phyloP scores from a whole-genome alignment of 2,329 filamentous ascomycete species.

The Sporothrix curviconia region DNA sequence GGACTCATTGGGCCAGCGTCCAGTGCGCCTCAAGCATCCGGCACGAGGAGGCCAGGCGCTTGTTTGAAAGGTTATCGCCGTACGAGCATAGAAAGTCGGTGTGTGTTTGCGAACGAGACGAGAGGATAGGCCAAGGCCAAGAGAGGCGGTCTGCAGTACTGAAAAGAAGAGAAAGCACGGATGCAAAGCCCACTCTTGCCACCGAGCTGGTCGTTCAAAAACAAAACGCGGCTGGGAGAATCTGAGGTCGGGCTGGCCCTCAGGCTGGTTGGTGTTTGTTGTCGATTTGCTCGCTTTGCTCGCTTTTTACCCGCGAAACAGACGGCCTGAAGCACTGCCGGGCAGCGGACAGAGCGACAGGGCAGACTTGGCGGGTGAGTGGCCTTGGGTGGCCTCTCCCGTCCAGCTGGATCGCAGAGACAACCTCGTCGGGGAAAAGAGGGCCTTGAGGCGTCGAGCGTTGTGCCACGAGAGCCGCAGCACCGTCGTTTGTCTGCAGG shows the following conservation, averaged over 20 bases:
- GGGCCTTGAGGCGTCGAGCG: not conserved
- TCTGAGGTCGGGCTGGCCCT: not conserved
- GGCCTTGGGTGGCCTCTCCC: conserved; percentile 2
- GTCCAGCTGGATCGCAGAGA: conserved; percentile 1
- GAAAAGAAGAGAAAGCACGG: conserved; percentile 16
- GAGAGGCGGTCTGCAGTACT: conserved; percentile 23
- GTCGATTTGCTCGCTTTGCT: not conserved
- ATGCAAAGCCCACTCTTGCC: not conserved
- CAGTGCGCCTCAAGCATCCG: conserved; percentile 40
- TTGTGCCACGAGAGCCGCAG: not conserved
- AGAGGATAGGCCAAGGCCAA: not conserved
- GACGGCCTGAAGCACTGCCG: not conserved
- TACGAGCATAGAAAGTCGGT: conserved; percentile 13
- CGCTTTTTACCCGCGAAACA: no score
- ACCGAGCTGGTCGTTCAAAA: not conserved
- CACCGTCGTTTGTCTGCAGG: not conserved
- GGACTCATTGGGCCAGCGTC: conserved; percentile 55
- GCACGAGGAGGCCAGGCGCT: conserved; percentile 19
- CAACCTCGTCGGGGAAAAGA: not conserved
- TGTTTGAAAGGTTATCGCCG: conserved; percentile 8
- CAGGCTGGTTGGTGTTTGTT: conserved; percentile 1
- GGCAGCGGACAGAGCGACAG: not conserved
- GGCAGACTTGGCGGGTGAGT: not conserved
- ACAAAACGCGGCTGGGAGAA: not conserved
- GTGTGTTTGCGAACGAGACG: not conserved